These are phyloP conservation scores for Wickerhamiella shivajii DNA, from an alignment of 805 yeast genomes.

Conservation along the genomic window DNA sequence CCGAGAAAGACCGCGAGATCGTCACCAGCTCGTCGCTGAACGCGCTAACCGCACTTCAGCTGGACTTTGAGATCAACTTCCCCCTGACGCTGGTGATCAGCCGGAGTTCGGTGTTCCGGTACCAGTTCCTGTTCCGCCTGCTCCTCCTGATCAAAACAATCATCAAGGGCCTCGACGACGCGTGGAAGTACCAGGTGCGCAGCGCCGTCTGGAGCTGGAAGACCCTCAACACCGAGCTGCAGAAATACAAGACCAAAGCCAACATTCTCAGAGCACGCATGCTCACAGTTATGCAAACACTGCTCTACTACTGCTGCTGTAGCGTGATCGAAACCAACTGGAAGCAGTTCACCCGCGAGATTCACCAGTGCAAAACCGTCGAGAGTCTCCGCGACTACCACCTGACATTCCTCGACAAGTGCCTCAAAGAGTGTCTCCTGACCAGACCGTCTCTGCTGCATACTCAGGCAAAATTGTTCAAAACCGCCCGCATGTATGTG, in stretches of 20 bases:
- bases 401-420: constrained; percentile 44
- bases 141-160: constrained; percentile 48
- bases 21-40: constrained; percentile 9
- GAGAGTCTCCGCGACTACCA: constrained; percentile 33
- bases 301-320: constrained; percentile 39
- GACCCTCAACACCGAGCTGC: constrained; percentile 30
- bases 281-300: constrained; percentile 40
- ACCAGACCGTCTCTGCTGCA: constrained; percentile 42
- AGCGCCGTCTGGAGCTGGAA: constrained; percentile 52
- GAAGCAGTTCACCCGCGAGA: constrained; percentile 25
- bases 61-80: constrained; percentile 47
- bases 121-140: constrained; percentile 66
- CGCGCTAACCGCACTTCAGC: constrained; percentile 25
- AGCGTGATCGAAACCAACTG: constrained; percentile 48
- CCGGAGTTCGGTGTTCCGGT: constrained; percentile 56
- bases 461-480: constrained; percentile 29
- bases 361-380: constrained; percentile 26
- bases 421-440: constrained; percentile 50
- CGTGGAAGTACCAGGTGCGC: constrained; percentile 58
- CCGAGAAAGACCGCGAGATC: background rate
- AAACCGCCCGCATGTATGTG: constrained; percentile 21
- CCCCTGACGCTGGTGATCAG: constrained; percentile 70
- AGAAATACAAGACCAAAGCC: constrained; percentile 32
- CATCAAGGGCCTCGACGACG: constrained; percentile 41
- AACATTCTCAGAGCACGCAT: constrained; percentile 31